Evolutionary conservation across 1,284 basidiomycete genomes (phyloP), one percentile per base, ranked within the genome.

Genomic region (Cutaneotrichosporon arboriforme): DNA sequence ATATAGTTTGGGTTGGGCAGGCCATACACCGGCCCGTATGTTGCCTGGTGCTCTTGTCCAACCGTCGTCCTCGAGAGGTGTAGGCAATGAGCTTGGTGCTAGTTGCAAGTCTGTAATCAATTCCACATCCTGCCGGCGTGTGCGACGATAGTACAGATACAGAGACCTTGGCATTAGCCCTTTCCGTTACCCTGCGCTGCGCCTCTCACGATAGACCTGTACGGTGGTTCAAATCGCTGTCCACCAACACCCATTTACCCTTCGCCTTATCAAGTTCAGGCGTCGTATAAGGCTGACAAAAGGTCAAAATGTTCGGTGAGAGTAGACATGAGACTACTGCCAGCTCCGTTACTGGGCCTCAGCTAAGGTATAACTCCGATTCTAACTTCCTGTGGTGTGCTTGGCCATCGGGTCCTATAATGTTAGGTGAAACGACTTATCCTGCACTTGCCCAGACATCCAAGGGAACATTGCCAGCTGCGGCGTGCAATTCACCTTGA

Each of bases 171-270:
- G 5, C 23, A 40, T 43, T 17, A 38, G 38, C 50, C 4, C 4
- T 3, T 17, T 4, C 17, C 4, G 23, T 12, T 4, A 31, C 7
- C 26, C 5, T 7, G 26, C 26, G 23, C 20, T 4, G 22, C 4
- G 4, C 12, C 9, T 8, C 42, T 33, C 26, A 43, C 31, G 42
- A 33, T 4, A 44, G 42, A 17, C 42, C 42, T 4, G 42, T 44
- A 17, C 87, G 81, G 40, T 76, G 67, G 67, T 90, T 90, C 33
- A 94, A 73, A 69, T 92, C 85, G 17, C 84, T 79, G 18, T 83
- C 81, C 8, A 93, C 85, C 18, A 85, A 82, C 1, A 94, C 89
- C 91, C 91, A 94, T 65, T 85, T 87, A 0, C 90, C 90, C 61
- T 84, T 85, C 49, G 83, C 79, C 4, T 85, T 84, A 67, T 92